Percentiles rank a stretch among this genome's conserved stretches.
Evolutionary conservation across 192 early-diverging fungal species (phyloP).

Genomic region (Entrophospora sp.): DNA sequence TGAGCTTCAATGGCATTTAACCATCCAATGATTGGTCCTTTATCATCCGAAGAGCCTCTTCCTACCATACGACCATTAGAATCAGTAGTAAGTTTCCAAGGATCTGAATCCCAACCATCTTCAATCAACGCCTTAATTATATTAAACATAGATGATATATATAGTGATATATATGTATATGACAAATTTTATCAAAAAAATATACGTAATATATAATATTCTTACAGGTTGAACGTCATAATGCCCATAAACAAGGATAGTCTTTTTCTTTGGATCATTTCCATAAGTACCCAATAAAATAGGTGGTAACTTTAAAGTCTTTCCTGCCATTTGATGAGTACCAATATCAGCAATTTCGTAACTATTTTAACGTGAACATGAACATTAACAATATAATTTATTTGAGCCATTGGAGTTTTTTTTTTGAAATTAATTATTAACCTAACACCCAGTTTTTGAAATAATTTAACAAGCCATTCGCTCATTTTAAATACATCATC

Average conservation of each 20-base stretch:
- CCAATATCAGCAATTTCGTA: constrained; percentile 64
- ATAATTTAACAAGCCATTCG: constrained; percentile 69
- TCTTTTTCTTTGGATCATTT: constrained; percentile 84
- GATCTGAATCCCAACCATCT: constrained; percentile 89
- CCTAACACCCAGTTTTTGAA: constrained; percentile 62
- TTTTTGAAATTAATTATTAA: constrained; percentile 27
- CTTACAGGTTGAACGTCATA: constrained; percentile 95
- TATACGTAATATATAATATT: too few relatives aligned
- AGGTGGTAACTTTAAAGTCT: constrained; percentile 76
- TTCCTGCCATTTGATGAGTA: constrained; percentile 77
- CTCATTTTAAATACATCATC: constrained; percentile 83
- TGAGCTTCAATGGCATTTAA: constrained; percentile 90
- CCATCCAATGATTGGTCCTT: constrained; percentile 96
- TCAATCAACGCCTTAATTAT: constrained; percentile 46
- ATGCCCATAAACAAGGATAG: constrained; percentile 93
- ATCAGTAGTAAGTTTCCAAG: constrained; percentile 80
- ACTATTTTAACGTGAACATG: constrained; percentile 8
- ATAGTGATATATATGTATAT: too few relatives aligned
- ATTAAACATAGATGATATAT: too few relatives aligned
- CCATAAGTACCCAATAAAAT: constrained; percentile 88
- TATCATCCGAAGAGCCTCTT: constrained; percentile 93
- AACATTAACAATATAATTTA: not conserved
- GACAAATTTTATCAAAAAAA: too few relatives aligned
- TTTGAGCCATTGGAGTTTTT: not conserved
- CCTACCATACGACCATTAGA: constrained; percentile 77